Base-by-base conservation (phyloP, 345 rosid genomes). In the Camelina sativa region DNA sequence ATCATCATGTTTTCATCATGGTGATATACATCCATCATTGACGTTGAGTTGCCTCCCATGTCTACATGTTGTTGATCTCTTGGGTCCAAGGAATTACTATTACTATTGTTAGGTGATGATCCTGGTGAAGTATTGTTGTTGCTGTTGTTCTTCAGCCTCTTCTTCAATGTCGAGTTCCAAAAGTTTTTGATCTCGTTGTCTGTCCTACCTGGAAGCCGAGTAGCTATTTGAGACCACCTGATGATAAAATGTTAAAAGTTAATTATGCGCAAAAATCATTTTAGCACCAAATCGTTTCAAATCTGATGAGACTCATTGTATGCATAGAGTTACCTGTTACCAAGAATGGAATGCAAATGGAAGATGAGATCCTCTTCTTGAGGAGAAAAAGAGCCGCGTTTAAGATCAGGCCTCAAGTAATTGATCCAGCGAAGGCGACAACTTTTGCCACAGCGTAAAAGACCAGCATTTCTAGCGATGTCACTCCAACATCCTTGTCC, bases 401-500 rank as follows among this genome's bases (percentile, higher is more conserved):
- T 90, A 66, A 90, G 93, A 76, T 90, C 96, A 47, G 96, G 96
- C 58, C 93, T 82, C 40, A 90, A 74, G 78, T 90, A 88, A 53
- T 90, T 90, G 57, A 90, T 90, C 96, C 96, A 90, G 16, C 96
- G 93, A 70, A 90, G 92, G 30, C 96, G 93, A 53, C 91, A 90
- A 57, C 96, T 90, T 80, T 90, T 90, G 13, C 96, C 93, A 35
- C 96, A 90, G n/a, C 96, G 80, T 52, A 66, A 86, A 44, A 90
- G 81, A 54, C 93, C 93, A 17, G 96, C 91, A 83, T 88, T 88
- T 50, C 86, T 77, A 10, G 93, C 93, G 61, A 90, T 85, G 62
- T 90, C 91, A 76, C 89, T 90, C 96, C 96, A 90, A 54, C 96
- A 88, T 13, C 96, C 93, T 71, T 90, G 93, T n/a, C 96, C 96